These are phyloP conservation scores for Ceratobasidium theobromae DNA, from an alignment of 1,284 basidiomycete species.

Conservation along the genomic window DNA sequence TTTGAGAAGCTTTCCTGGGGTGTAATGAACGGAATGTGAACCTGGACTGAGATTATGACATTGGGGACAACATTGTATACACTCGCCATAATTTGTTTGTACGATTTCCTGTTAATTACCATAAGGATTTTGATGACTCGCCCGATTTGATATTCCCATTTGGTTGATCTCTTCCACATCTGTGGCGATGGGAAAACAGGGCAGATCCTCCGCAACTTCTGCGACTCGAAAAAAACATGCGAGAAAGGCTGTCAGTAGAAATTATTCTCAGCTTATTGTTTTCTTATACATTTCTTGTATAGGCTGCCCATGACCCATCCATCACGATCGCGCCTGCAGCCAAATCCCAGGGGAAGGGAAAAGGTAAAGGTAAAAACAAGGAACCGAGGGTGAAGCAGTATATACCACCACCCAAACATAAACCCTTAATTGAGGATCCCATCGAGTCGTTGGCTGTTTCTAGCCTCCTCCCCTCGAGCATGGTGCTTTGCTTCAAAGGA, in stretches of 20 bases:
- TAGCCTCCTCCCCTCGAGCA: slow-evolving; percentile 73
- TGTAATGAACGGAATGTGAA: slow-evolving; percentile 21
- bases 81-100: slow-evolving; percentile 1
- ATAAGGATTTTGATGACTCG: slow-evolving; percentile 12
- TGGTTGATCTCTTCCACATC: not conserved
- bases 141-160: not conserved
- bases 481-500: slow-evolving; percentile 79
- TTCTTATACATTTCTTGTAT: too few relatives aligned
- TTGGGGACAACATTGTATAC: not conserved
- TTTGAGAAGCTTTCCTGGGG: slow-evolving; percentile 62
- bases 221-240: slow-evolving; percentile 86
- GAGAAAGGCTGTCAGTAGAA: slow-evolving; percentile 53
- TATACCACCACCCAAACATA: slow-evolving; percentile 84
- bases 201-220: slow-evolving; percentile 60
- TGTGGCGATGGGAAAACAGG: slow-evolving; percentile 31
- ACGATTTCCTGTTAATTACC: slow-evolving; percentile 15
- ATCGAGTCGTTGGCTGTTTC: slow-evolving; percentile 85
- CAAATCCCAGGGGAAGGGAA: slow-evolving; percentile 54
- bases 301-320: slow-evolving; percentile 24
- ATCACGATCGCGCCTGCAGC: slow-evolving; percentile 37
- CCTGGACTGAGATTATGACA: not conserved
- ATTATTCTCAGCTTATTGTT: not conserved
- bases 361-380: slow-evolving; percentile 51
- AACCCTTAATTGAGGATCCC: slow-evolving; percentile 83
- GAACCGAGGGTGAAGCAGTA: slow-evolving; percentile 66